Evolutionary conservation across 164 flowering plant genomes (phyloP).

Genomic region (Chimonanthus salicifolius): DNA sequence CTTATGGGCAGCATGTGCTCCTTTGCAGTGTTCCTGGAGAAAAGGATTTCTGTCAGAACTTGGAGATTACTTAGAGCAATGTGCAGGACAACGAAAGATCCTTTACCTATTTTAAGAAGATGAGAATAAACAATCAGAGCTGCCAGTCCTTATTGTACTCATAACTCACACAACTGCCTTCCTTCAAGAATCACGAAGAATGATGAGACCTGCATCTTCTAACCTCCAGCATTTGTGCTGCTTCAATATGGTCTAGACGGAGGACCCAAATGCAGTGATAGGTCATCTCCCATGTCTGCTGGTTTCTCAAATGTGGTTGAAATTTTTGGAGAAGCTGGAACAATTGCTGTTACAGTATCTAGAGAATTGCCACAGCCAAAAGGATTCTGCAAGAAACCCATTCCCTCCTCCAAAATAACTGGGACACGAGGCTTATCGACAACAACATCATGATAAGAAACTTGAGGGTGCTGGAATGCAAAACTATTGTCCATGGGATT

Average conservation of each 20-base stretch:
- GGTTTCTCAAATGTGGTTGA: slow-evolving; percentile 18
- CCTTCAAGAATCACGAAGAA: slow-evolving; percentile 22
- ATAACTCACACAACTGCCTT: slow-evolving; percentile 18
- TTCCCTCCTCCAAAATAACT: slow-evolving; percentile 28
- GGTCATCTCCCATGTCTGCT: slow-evolving; percentile 42
- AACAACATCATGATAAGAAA: slow-evolving; percentile 20
- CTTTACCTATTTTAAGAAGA: slow-evolving; percentile 22
- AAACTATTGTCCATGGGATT: slow-evolving; percentile 8
- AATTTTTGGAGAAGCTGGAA: slow-evolving; percentile 13
- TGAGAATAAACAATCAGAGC: slow-evolving; percentile 1
- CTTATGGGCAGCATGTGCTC: too few relatives aligned
- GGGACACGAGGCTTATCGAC: slow-evolving; percentile 42
- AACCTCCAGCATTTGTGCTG: slow-evolving; percentile 14
- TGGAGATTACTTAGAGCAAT: slow-evolving; percentile 29
- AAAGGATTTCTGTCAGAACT: slow-evolving; percentile 29
- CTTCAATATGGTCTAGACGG: slow-evolving; percentile 6
- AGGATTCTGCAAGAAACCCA: slow-evolving; percentile 23
- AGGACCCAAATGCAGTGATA: slow-evolving; percentile 45
- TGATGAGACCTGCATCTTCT: slow-evolving; percentile 18
- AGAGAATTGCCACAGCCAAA: slow-evolving; percentile 19
- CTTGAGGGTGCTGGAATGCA: slow-evolving; percentile 15
- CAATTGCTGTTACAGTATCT: slow-evolving; percentile 13
- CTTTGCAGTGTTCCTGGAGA: background rate
- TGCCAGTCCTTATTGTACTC: background rate
- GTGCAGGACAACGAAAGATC: slow-evolving; percentile 39